A percentile compares a stretch with the other conserved stretches of the same genome.
These are phyloP conservation scores for Cystobasidiaceae sp. DNA, from an alignment of 1,284 basidiomycete species.

Conservation along the genomic window DNA sequence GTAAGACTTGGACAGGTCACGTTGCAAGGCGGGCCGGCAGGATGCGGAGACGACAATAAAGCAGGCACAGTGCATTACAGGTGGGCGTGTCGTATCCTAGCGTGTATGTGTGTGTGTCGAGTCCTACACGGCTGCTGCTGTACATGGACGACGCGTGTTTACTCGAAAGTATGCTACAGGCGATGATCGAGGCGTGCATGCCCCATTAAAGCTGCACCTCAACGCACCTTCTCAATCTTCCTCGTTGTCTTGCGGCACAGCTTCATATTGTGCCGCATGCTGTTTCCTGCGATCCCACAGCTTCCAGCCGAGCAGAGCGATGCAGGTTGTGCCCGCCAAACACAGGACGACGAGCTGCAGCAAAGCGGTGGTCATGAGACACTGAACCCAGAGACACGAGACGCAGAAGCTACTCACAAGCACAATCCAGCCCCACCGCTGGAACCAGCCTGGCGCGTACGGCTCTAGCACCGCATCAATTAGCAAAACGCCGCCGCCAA, in stretches of 20 bases:
- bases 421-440: constrained; percentile 55
- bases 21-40: too few species aligned
- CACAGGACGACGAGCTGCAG: not conserved
- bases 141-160: not conserved
- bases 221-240: not conserved
- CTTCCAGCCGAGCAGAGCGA: constrained; percentile 21
- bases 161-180: not conserved
- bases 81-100: too few species aligned
- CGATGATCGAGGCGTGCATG: not conserved
- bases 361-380: not conserved
- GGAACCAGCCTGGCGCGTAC: constrained; percentile 78
- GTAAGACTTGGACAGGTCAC: too few species aligned
- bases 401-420: too few species aligned
- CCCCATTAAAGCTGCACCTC: not conserved
- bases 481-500: constrained; percentile 75
- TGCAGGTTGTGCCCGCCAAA: constrained; percentile 9
- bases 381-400: not conserved
- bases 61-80: too few species aligned
- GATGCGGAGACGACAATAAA: too few species aligned
- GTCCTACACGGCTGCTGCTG: too few species aligned
- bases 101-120: too few species aligned
- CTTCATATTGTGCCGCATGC: constrained; percentile 20
- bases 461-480: constrained; percentile 79
- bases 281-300: constrained; percentile 20
- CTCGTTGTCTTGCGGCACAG: constrained; percentile 7